Percentiles rank a stretch among this genome's conserved stretches.
Conservation (phyloP, 78 protist species). For the Dictyostelium firmibasis region DNA sequence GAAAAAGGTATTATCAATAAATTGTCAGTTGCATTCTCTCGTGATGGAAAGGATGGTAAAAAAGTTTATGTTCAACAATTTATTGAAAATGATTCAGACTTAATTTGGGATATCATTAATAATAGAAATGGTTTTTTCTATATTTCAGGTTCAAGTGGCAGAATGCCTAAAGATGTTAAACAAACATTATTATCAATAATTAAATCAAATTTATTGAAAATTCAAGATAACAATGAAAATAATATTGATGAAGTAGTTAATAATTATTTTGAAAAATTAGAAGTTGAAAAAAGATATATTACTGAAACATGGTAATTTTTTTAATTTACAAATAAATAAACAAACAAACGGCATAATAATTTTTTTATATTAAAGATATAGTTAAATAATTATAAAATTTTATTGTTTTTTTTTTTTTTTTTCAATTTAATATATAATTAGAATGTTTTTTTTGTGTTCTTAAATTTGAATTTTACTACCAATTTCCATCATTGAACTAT, state of each 20-base stretch:
- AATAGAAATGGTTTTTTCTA: constrained; percentile 47
- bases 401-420: no score
- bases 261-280: constrained; percentile 46
- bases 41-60: constrained; percentile 31
- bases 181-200: constrained; percentile 32
- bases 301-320: constrained; percentile 84
- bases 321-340: no score
- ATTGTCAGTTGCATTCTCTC: constrained; percentile 49
- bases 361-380: no score
- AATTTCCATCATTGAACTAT: background rate
- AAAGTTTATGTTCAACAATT: constrained; percentile 65
- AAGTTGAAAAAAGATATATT: constrained; percentile 40
- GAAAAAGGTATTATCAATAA: background rate
- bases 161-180: constrained; percentile 84
- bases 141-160: constrained; percentile 73
- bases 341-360: no score
- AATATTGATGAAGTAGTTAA: constrained; percentile 15
- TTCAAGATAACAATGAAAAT: background rate
- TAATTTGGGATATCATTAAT: constrained; percentile 44
- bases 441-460: background rate
- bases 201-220: constrained; percentile 48
- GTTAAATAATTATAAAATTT: background rate
- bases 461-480: constrained; percentile 7
- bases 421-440: background rate
- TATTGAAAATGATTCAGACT: constrained; percentile 26